Evolutionary conservation across 257 asterid genomes (phyloP).

Genomic region (Forsythia viridissima): DNA sequence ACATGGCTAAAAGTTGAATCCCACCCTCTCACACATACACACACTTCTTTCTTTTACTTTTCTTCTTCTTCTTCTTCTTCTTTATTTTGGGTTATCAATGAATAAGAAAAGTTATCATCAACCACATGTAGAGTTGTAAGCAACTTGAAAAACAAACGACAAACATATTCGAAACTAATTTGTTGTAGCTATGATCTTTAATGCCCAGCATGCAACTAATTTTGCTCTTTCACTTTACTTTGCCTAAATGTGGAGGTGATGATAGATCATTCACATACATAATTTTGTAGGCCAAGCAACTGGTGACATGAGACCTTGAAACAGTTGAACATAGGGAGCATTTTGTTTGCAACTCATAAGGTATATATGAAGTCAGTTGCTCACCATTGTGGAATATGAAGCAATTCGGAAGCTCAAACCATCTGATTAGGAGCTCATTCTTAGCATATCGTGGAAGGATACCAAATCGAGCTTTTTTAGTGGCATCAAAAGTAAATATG

Average conservation of each 20-base stretch:
- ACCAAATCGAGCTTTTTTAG: conserved; percentile 90
- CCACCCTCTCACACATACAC: not conserved
- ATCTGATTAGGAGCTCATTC: conserved; percentile 72
- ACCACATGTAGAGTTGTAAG: not conserved
- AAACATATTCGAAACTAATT: not conserved
- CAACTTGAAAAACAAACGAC: not conserved
- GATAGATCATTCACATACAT: not conserved
- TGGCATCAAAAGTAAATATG: conserved; percentile 65
- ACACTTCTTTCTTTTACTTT: not conserved
- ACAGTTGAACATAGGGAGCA: conserved; percentile 5
- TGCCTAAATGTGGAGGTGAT: no score
- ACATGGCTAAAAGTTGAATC: not conserved
- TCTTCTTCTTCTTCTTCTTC: no score
- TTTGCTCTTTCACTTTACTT: not conserved
- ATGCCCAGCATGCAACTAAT: not conserved
- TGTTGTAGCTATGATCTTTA: not conserved
- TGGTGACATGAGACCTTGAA: not conserved
- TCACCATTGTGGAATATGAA: conserved; percentile 95
- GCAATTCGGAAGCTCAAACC: conserved; percentile 99
- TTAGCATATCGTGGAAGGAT: conserved; percentile 93
- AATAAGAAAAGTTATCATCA: not conserved
- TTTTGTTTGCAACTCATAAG: conserved; percentile 6
- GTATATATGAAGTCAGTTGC: conserved; percentile 28
- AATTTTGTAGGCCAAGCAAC: not conserved
- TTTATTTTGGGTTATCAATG: not conserved